These are phyloP conservation scores for Cryptococcus hybrid DNA, from an alignment of 1,284 basidiomycete genomes.

Conservation along the genomic window DNA sequence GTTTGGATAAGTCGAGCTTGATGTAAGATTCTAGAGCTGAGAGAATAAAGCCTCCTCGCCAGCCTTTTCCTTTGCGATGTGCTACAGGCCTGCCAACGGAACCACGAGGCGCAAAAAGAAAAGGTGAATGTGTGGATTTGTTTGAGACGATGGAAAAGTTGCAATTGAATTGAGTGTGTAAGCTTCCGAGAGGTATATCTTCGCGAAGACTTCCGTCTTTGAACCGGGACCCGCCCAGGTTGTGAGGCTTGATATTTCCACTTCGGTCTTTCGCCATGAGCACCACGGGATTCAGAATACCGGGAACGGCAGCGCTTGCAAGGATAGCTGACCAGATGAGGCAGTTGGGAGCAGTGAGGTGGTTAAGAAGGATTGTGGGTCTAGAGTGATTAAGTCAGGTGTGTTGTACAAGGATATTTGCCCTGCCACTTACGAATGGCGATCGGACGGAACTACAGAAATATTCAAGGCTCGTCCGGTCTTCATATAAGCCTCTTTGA, in stretches of 20 bases:
- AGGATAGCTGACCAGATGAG: slow-evolving; percentile 58
- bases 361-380: slow-evolving; percentile 93
- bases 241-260: slow-evolving; percentile 85
- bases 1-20: slow-evolving; percentile 91
- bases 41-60: slow-evolving; percentile 93
- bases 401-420: too few species aligned
- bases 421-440: slow-evolving; percentile 69
- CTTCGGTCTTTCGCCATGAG: slow-evolving; percentile 88
- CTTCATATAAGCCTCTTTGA: slow-evolving; percentile 88
- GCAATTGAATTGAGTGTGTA: slow-evolving; percentile 94
- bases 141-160: slow-evolving; percentile 89
- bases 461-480: slow-evolving; percentile 91
- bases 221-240: slow-evolving; percentile 81
- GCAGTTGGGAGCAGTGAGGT: slow-evolving; percentile 89
- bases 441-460: slow-evolving; percentile 89
- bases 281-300: slow-evolving; percentile 61
- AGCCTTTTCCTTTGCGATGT: slow-evolving; percentile 57
- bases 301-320: slow-evolving; percentile 50
- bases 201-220: slow-evolving; percentile 88
- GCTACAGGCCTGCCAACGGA: slow-evolving; percentile 65
- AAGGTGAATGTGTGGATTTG: slow-evolving; percentile 96
- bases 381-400: slow-evolving; percentile 47
- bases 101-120: slow-evolving; percentile 96
- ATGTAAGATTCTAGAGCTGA: slow-evolving; percentile 90
- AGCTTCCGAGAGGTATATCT: slow-evolving; percentile 88